Base-by-base conservation (phyloP, 164 flowering plant genomes). In the Magnolia sinica region DNA sequence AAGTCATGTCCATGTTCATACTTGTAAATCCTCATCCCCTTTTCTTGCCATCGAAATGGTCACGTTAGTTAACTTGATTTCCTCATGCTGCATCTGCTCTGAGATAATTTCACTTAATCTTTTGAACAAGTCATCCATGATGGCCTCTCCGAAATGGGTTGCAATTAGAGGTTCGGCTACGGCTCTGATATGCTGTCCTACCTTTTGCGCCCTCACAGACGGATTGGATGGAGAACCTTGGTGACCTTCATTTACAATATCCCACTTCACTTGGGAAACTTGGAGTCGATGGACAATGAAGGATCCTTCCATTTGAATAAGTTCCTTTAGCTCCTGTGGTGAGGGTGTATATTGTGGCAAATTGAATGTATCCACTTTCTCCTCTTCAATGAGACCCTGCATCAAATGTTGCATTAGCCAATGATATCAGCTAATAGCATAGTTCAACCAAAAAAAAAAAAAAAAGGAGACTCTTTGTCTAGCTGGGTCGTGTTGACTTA, bases 91-190 rank as follows among this genome's bases (percentile, higher is more conserved):
- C 77, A 88, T 73, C 81, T 91, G 93, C 69, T 91, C 88, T 77
- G 89, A 91, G 29, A 92, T 74, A 64, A 89, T 31, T 66, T 71
- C 81, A 7, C 84, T 89, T 74, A 85, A 94, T 19, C 29, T 75
- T 5, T 87, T 78, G 82, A 92, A 92, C 78, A 94, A 76, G 20
- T 45, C 20, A 71, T 92, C 92, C 50, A 89, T 20, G 55, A 90
- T 85, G 45, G 50, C 84, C 27, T 85, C 90, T 14, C 96, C 97
- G 68, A 94, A 94, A 71, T 94, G 97, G 73, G 83, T 79, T n/a
- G 73, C 8, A 0, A 94, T 72, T 90, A 89, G 85, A 1, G 96
- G 84, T 77, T 91, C 97, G n/a, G 77, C 81, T 78, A 87, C 90
- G 0, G 88, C 91, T 74, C 91, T 75, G 19, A 85, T 78, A 4